Evolutionary conservation across 345 rosid genomes (phyloP).

Genomic region (Hirschfeldia incana): DNA sequence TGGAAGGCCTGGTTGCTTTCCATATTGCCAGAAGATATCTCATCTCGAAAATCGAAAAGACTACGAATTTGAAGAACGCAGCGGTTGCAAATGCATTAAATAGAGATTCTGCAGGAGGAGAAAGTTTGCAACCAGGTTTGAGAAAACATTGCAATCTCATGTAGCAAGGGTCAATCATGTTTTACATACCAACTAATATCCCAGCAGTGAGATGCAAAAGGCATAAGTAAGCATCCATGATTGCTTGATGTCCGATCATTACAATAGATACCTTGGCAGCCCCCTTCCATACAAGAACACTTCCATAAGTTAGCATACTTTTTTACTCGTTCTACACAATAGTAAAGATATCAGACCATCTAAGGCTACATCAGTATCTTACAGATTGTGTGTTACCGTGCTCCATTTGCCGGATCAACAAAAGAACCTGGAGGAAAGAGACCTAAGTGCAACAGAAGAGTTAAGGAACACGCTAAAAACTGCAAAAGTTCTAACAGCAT

Average conservation of each 20-base stretch:
- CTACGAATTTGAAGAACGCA: slow-evolving; percentile 97
- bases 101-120: slow-evolving; percentile 69
- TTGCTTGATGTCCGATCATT: slow-evolving; percentile 97
- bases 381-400: slow-evolving; percentile 97
- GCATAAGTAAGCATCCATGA: slow-evolving; percentile 99
- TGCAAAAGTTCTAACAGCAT: slow-evolving; percentile 3
- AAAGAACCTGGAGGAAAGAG: slow-evolving; percentile 93
- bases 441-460: slow-evolving; percentile 49
- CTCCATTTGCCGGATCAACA: slow-evolving; percentile 96
- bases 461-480: slow-evolving; percentile 59
- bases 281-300: slow-evolving; percentile 52
- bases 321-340: slow-evolving; percentile 6
- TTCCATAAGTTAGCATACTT: slow-evolving; percentile 12
- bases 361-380: slow-evolving; percentile 39
- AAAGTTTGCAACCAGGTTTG: slow-evolving; percentile 18
- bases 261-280: slow-evolving; percentile 96
- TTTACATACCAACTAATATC: slow-evolving; percentile 91
- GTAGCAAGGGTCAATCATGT: too few species aligned
- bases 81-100: slow-evolving; percentile 99
- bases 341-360: slow-evolving; percentile 5
- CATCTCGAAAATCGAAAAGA: slow-evolving; percentile 98
- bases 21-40: slow-evolving; percentile 98
- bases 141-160: slow-evolving; percentile 19
- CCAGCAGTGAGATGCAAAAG: slow-evolving; percentile 94
- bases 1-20: slow-evolving; percentile 93